Conservation (phyloP, 164 flowering plant genomes). For the Warburgia ugandensis region DNA sequence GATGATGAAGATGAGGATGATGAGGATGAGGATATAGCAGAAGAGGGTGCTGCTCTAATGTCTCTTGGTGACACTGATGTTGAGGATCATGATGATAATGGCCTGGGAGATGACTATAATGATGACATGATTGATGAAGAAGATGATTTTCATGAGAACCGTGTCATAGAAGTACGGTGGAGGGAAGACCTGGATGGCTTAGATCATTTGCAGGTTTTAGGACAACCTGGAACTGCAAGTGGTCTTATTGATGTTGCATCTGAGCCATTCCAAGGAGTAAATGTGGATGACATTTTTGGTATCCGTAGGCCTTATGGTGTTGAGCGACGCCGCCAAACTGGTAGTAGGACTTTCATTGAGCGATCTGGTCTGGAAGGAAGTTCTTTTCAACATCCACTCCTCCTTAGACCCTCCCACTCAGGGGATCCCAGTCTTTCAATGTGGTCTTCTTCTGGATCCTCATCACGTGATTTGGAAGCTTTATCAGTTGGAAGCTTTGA, state of each 20-base stretch:
- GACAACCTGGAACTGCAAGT: constrained; percentile 65
- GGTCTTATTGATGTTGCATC: constrained; percentile 74
- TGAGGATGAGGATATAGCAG: constrained; percentile 83
- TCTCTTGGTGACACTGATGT: constrained; percentile 90
- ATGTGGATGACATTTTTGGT: constrained; percentile 88
- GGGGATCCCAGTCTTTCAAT: constrained; percentile 44
- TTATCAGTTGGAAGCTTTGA: constrained; percentile 58
- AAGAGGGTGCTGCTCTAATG: constrained; percentile 82
- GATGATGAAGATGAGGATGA: constrained; percentile 39
- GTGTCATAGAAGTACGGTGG: constrained; percentile 88
- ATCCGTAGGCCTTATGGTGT: constrained; percentile 60
- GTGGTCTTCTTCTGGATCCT: constrained; percentile 55
- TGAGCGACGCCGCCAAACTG: constrained; percentile 70
- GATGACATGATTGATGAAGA: constrained; percentile 90
- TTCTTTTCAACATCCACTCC: constrained; percentile 88
- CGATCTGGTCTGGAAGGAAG: constrained; percentile 51
- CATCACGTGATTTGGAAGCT: constrained; percentile 58
- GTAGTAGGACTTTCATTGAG: constrained; percentile 52
- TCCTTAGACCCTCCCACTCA: constrained; percentile 61
- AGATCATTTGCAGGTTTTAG: constrained; percentile 81
- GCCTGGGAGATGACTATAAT: constrained; percentile 80
- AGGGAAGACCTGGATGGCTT: constrained; percentile 88
- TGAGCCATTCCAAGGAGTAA: constrained; percentile 85
- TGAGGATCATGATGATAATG: constrained; percentile 88
- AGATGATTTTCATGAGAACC: constrained; percentile 82